Evolutionary conservation across 73 alveolate genomes (phyloP).

Genomic region (Paramecium caudatum): DNA sequence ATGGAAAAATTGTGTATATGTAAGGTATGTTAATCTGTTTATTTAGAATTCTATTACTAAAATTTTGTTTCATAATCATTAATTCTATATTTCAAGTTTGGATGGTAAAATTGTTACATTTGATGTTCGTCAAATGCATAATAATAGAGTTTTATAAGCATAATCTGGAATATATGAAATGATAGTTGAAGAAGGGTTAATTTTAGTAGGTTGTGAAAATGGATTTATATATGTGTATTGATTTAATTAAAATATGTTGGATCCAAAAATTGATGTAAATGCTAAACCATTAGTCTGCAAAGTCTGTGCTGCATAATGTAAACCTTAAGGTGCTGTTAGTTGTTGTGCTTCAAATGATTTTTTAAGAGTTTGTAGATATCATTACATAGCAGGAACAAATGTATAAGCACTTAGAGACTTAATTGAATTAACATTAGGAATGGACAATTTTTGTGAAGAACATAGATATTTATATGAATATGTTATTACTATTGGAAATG

Average conservation of each 20-base stretch:
- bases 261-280: no score
- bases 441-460: background rate
- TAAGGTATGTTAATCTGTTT: no score
- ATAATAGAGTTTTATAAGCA: background rate
- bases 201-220: slow-evolving; percentile 60
- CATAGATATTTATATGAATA: background rate
- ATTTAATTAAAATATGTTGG: background rate
- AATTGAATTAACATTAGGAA: background rate
- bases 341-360: background rate
- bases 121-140: slow-evolving; percentile 43
- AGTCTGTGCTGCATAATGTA: no score
- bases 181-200: slow-evolving; percentile 63
- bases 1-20: slow-evolving; percentile 34
- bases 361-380: background rate
- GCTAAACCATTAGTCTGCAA: background rate
- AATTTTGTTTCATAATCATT: background rate
- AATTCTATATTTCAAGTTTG: slow-evolving; percentile 25
- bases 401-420: background rate
- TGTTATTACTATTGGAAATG: background rate
- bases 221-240: slow-evolving; percentile 61
- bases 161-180: slow-evolving; percentile 64
- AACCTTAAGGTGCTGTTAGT: no score
- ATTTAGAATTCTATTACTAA: no score
- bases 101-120: slow-evolving; percentile 54
- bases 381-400: background rate